A percentile compares a stretch with the other conserved stretches of the same genome.
phyloP scores from a whole-genome alignment of 768 basidiomycete species.

The Tulasnella sp. region DNA sequence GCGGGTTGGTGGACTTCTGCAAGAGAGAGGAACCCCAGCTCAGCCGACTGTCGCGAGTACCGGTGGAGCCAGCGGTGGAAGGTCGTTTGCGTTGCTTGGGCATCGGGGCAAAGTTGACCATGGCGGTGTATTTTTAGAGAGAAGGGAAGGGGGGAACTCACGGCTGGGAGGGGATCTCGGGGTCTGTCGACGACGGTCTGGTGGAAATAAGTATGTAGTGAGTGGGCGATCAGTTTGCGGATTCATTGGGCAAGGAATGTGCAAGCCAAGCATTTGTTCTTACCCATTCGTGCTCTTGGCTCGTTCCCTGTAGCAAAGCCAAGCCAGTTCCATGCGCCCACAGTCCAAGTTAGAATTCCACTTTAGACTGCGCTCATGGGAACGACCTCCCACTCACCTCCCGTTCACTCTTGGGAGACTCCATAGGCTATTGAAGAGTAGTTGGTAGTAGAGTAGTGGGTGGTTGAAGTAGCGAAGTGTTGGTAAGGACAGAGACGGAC shows the following conservation, averaged over 20 bases:
- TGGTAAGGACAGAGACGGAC: neutral
- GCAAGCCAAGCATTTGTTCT: conserved; percentile 4
- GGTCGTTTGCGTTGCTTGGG: neutral
- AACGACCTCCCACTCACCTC: neutral
- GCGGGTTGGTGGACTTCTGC: neutral
- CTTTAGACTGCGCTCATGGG: neutral
- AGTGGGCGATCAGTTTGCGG: neutral
- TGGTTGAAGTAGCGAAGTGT: neutral
- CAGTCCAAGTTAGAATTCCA: conserved; percentile 5
- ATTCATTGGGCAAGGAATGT: neutral
- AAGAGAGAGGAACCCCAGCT: neutral
- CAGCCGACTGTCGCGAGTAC: neutral
- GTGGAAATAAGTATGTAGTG: neutral
- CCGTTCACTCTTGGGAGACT: neutral
- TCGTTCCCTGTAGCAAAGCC: neutral
- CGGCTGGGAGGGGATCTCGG: neutral
- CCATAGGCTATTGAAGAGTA: neutral
- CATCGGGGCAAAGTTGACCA: neutral
- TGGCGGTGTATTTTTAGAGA: neutral
- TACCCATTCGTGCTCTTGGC: conserved; percentile 10
- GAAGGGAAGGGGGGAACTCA: neutral
- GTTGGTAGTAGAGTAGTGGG: neutral
- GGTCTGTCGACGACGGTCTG: neutral
- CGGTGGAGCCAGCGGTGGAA: neutral
- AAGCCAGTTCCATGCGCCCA: neutral